Conservation (phyloP, 306 rosid genomes). For the Begonia masoniana region DNA sequence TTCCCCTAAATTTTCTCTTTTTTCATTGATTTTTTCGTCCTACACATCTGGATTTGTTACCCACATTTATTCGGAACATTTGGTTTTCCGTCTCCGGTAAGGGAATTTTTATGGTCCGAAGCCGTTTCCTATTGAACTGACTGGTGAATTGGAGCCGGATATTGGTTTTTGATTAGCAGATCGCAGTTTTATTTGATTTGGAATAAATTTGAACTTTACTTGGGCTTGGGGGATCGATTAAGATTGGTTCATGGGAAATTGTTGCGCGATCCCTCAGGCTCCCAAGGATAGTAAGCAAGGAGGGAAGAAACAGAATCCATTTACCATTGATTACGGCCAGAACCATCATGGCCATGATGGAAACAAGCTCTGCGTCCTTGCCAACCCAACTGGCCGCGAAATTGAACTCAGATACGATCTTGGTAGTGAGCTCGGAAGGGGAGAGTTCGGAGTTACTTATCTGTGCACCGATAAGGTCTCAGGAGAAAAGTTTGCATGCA, state of each 20-base stretch:
- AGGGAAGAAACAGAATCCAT: conserved; percentile 49
- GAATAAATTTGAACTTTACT: background rate
- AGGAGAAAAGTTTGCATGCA: conserved; percentile 51
- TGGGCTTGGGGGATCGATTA: conserved; percentile 3
- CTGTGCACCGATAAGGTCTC: conserved; percentile 56
- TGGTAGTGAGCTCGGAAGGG: conserved; percentile 85
- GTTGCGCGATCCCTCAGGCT: conserved; percentile 44
- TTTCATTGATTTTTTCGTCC: background rate
- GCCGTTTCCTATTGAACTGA: background rate
- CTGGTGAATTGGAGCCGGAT: conserved; percentile 6
- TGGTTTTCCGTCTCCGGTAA: background rate
- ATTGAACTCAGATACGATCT: conserved; percentile 52
- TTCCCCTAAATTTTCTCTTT: background rate
- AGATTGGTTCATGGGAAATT: conserved; percentile 54
- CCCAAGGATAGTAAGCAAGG: conserved; percentile 16
- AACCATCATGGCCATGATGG: conserved; percentile 8
- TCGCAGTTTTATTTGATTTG: background rate
- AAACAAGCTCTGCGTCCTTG: conserved; percentile 40
- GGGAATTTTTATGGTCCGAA: background rate
- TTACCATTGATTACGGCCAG: conserved; percentile 29
- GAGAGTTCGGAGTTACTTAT: conserved; percentile 88
- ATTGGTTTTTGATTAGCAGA: background rate
- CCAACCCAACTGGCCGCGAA: conserved; percentile 59
- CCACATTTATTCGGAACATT: background rate
- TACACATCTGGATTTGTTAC: conserved; percentile 4